A percentile compares a stretch with the other conserved stretches of the same genome.
Conservation (phyloP, 345 rosid species). For the Geranium brycei region DNA sequence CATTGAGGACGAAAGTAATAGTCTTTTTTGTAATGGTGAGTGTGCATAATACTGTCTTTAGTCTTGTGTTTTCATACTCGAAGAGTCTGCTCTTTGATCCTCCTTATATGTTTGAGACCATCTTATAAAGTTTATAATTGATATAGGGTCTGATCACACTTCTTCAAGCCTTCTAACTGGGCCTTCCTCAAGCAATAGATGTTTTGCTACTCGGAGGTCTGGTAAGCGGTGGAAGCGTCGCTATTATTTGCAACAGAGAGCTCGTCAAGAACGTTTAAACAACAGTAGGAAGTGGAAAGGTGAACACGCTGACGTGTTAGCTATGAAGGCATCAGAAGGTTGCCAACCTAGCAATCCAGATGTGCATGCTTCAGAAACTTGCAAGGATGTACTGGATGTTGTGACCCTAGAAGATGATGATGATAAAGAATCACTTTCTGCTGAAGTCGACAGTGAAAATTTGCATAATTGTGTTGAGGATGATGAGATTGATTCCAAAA, state of each 20-base stretch:
- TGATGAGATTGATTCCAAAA: slow-evolving; percentile 23
- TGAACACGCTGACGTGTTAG: slow-evolving; percentile 38
- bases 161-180: slow-evolving; percentile 28
- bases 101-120: slow-evolving; percentile 1
- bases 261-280: slow-evolving; percentile 83
- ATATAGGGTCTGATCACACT: slow-evolving; percentile 42
- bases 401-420: slow-evolving; percentile 31
- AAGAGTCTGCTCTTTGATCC: neutral
- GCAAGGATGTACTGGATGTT: slow-evolving; percentile 26
- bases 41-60: neutral
- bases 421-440: slow-evolving; percentile 21
- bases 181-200: slow-evolving; percentile 43
- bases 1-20: slow-evolving; percentile 17
- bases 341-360: slow-evolving; percentile 19
- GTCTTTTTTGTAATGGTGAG: slow-evolving; percentile 40
- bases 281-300: slow-evolving; percentile 91
- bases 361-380: slow-evolving; percentile 16
- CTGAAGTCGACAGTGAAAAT: slow-evolving; percentile 25
- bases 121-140: neutral
- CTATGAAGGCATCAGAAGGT: slow-evolving; percentile 23
- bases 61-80: neutral
- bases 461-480: slow-evolving; percentile 28
- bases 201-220: slow-evolving; percentile 43
- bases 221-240: slow-evolving; percentile 87
- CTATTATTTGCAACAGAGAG: slow-evolving; percentile 67